Percentiles rank a stretch among this genome's conserved stretches.
Evolutionary conservation across 345 rosid genomes (phyloP).

Genomic region (Eutrema heterophyllum): DNA sequence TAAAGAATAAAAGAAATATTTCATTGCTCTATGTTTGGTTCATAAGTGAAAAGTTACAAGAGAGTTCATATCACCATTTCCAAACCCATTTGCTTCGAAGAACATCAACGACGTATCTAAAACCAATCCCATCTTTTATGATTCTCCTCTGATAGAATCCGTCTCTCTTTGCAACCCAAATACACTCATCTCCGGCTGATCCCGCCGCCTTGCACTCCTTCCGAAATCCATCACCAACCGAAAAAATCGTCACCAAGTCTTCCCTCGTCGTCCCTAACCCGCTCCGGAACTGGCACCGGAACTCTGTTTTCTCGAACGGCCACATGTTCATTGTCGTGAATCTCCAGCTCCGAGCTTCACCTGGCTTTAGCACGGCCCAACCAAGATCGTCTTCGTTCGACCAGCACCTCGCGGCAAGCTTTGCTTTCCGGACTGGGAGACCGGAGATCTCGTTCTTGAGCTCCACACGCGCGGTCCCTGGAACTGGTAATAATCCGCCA

Average conservation of each 20-base stretch:
- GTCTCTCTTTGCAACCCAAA: background rate
- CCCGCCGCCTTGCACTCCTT: background rate
- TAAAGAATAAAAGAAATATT: background rate
- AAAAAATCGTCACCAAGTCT: background rate
- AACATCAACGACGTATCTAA: background rate
- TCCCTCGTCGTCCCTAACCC: conserved; percentile 4
- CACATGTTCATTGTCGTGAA: background rate
- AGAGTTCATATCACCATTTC: background rate
- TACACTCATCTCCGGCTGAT: background rate
- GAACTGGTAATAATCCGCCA: background rate
- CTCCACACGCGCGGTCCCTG: background rate
- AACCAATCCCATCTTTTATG: background rate
- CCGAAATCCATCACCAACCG: background rate
- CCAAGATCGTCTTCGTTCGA: conserved; percentile 6
- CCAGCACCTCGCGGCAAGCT: background rate
- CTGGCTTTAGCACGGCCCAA: background rate
- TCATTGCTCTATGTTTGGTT: background rate
- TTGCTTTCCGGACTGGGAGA: background rate
- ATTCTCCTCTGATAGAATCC: background rate
- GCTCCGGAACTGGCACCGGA: background rate
- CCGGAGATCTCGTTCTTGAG: background rate
- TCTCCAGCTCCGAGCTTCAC: background rate
- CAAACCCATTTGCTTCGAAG: conserved; percentile 3
- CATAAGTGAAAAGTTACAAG: background rate
- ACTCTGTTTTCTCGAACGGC: background rate